These are phyloP conservation scores for Atkinsonella texensis DNA, from an alignment of 2,329 filamentous ascomycete species.

Conservation along the genomic window DNA sequence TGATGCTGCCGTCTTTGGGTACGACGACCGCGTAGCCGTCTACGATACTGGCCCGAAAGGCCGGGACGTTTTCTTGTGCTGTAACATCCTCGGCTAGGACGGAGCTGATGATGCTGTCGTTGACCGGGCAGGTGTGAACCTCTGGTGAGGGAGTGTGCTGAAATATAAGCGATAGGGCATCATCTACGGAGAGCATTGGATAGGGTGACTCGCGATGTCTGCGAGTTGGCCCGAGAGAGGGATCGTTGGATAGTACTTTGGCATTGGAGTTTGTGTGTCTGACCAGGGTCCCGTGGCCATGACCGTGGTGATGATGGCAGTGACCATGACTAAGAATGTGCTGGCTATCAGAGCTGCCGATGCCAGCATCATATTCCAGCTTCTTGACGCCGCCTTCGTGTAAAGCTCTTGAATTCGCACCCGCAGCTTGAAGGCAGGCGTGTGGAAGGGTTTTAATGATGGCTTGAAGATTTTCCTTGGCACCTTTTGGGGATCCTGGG, in stretches of 20 bases:
- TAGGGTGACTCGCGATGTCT: conserved; percentile 81
- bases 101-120: conserved; percentile 55
- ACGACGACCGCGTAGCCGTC: conserved; percentile 87
- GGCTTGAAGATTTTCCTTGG: conserved; percentile 82
- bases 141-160: conserved; percentile 56
- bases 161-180: conserved; percentile 64
- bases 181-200: conserved; percentile 77
- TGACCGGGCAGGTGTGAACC: conserved; percentile 46
- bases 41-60: conserved; percentile 90
- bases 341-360: conserved; percentile 26
- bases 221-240: conserved; percentile 47
- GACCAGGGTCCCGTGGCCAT: conserved; percentile 49
- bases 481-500: conserved; percentile 90
- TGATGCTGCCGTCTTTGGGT: conserved; percentile 48
- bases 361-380: conserved; percentile 71
- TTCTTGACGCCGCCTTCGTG: conserved; percentile 74
- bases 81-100: conserved; percentile 75
- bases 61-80: conserved; percentile 74
- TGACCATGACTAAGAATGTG: conserved; percentile 26
- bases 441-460: conserved; percentile 86
- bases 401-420: conserved; percentile 65
- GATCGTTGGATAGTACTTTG: conserved; percentile 42
- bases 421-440: conserved; percentile 82
- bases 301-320: conserved; percentile 25
- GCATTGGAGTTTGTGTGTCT: conserved; percentile 49